phyloP scores from a whole-genome alignment of 306 rosid species.

The Begonia fuchsioides region DNA sequence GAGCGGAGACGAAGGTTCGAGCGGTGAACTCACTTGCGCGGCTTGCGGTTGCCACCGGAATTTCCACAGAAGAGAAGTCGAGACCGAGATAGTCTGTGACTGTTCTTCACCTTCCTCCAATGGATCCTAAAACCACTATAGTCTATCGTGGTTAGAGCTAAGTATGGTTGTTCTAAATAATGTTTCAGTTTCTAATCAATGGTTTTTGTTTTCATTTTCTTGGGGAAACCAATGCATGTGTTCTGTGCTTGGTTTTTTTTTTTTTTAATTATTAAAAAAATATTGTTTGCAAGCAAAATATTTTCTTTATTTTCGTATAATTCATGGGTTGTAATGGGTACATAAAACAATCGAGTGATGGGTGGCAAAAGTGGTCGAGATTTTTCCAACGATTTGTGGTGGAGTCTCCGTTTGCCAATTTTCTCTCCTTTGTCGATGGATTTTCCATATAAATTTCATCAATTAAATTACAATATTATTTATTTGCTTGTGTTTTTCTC shows the following conservation, averaged over 20 bases:
- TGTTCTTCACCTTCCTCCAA: conserved; percentile 32
- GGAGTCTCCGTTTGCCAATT: too few species aligned
- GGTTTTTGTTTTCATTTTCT: too few species aligned
- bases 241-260: too few species aligned
- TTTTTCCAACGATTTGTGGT: too few species aligned
- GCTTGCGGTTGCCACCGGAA: conserved; percentile 83
- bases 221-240: too few species aligned
- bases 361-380: too few species aligned
- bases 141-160: neutral
- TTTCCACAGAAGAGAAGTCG: conserved; percentile 59
- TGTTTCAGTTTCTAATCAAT: too few species aligned
- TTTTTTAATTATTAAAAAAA: too few species aligned
- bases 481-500: too few species aligned
- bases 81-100: conserved; percentile 29
- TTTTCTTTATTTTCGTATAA: neutral
- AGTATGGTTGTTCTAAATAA: neutral
- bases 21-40: conserved; percentile 56
- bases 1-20: conserved; percentile 26
- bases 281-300: neutral
- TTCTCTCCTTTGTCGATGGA: too few species aligned
- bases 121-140: conserved; percentile 13
- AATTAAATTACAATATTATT: too few species aligned
- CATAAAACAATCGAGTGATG: neutral
- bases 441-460: too few species aligned
- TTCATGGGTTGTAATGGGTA: neutral